phyloP scores from a whole-genome alignment of 805 yeast species.

The Groenewaldozyma salmanticensis region DNA sequence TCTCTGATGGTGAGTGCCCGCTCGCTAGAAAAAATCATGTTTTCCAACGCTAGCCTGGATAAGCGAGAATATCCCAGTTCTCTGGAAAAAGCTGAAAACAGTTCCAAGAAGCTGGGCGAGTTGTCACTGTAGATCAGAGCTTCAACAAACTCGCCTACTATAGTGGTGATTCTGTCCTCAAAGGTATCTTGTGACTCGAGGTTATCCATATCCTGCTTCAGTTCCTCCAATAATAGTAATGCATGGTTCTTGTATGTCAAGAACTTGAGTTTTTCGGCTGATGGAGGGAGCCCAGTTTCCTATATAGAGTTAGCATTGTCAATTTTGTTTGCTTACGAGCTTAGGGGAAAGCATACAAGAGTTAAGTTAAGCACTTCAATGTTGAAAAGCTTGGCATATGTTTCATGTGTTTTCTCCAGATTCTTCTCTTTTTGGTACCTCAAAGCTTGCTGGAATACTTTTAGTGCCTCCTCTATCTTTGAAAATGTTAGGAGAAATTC shows the following conservation, averaged over 20 bases:
- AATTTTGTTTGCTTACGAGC: not conserved
- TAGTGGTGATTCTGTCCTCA: slow-evolving; percentile 29
- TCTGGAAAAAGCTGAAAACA: slow-evolving; percentile 11
- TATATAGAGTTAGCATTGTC: slow-evolving; percentile 1
- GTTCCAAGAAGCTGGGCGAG: slow-evolving; percentile 17
- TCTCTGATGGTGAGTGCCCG: slow-evolving; percentile 12
- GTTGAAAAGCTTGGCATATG: slow-evolving; percentile 54
- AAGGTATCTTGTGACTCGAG: slow-evolving; percentile 22
- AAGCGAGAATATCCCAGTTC: slow-evolving; percentile 16
- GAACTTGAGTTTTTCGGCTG: slow-evolving; percentile 63
- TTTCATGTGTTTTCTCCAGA: slow-evolving; percentile 39
- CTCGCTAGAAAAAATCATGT: slow-evolving; percentile 11
- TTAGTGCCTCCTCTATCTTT: slow-evolving; percentile 68
- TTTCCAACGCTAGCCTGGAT: slow-evolving; percentile 18
- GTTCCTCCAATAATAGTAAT: slow-evolving; percentile 44
- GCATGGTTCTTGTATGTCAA: slow-evolving; percentile 78
- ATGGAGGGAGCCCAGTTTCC: slow-evolving; percentile 44
- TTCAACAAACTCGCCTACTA: slow-evolving; percentile 53
- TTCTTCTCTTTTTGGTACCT: slow-evolving; percentile 43
- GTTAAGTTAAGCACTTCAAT: slow-evolving; percentile 49
- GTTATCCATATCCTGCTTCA: slow-evolving; percentile 21
- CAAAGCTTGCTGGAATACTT: slow-evolving; percentile 63
- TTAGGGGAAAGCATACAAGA: slow-evolving; percentile 7
- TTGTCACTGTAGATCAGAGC: slow-evolving; percentile 34
- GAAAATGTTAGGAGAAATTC: no score